Base-by-base conservation (phyloP, 2,329 filamentous ascomycete genomes). In the Cadophora gregata region DNA sequence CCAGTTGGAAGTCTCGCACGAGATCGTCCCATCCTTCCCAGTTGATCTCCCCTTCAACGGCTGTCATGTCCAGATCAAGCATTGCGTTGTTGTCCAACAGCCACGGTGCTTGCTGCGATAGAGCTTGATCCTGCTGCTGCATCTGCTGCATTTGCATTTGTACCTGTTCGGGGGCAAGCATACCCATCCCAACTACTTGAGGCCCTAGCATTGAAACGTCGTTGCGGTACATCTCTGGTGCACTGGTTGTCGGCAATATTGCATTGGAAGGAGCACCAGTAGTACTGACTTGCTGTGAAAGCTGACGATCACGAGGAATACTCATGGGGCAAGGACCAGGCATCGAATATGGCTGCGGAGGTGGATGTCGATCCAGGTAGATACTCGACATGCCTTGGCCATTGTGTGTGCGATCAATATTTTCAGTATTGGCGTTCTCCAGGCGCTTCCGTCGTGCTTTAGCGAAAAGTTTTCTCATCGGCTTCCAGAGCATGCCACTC, bases 401-500 rank as follows among this genome's bases (percentile, higher is more conserved):
- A 21, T 63, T 51, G 24, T 45, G 51, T 25, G 10, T 66, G 10
- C 25, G 48, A 53, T 64, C 62, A 5, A 21, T 33, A 12, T 36
- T 38, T 25, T 16, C 56, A 16, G 47, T 50, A 19, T 77, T 76
- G 21, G 83, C 73, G 63, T 87, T 86, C 64, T 82, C 82, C 50
- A 82, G 80, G 59, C 87, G 80, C 51, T 83, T 84, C 14, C 81
- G 81, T 53, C 80, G 79, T 14, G 88, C 88, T 73, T 86, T 87
- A 16, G 81, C 81, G 78, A 90, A 85, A 1, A 91, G 78, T 69
- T 85, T 88, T 29, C 83, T 80, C 56, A 91, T 78, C 0, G 88
- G 88, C 51, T 85, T 84, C 88, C 89, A 91, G 0, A 90, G 77
- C 78, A 86, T 85, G 3, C 85, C 84, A 61, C 82, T 83, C 62